Evolutionary conservation across 2,329 filamentous ascomycete species (phyloP).

Genomic region (Thermochaetoides dissita): DNA sequence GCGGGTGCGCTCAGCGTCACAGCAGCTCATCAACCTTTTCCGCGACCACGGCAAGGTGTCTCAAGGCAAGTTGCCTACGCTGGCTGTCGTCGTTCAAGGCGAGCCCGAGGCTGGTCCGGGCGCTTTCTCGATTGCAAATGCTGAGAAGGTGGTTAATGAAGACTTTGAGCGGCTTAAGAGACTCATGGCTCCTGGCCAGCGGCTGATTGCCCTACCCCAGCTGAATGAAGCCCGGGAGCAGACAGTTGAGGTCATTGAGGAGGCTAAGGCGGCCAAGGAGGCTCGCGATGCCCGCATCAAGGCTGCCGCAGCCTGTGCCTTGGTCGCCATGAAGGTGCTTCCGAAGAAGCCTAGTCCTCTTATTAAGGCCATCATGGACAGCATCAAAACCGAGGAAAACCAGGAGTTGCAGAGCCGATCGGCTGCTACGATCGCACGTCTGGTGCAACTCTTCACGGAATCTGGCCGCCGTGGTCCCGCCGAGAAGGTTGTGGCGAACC

Average conservation of each 20-base stretch:
- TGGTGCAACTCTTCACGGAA: slow-evolving; percentile 76
- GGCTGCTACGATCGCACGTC: slow-evolving; percentile 65
- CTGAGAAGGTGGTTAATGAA: slow-evolving; percentile 70
- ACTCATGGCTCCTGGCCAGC: slow-evolving; percentile 73
- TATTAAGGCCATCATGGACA: slow-evolving; percentile 98
- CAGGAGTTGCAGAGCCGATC: slow-evolving; percentile 75
- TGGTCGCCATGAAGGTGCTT: slow-evolving; percentile 74
- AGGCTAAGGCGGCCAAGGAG: slow-evolving; percentile 66
- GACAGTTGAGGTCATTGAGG: slow-evolving; percentile 58
- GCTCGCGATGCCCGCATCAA: slow-evolving; percentile 74
- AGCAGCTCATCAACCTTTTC: slow-evolving; percentile 81
- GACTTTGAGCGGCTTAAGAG: slow-evolving; percentile 86
- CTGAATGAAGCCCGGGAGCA: slow-evolving; percentile 63
- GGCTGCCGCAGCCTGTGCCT: slow-evolving; percentile 71
- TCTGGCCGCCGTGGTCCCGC: slow-evolving; percentile 71
- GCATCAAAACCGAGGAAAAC: slow-evolving; percentile 89
- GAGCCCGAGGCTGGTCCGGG: slow-evolving; percentile 82
- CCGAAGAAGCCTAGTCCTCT: slow-evolving; percentile 87
- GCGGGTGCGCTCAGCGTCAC: slow-evolving; percentile 79
- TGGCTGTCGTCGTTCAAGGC: slow-evolving; percentile 87
- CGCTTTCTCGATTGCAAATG: slow-evolving; percentile 77
- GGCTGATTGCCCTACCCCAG: slow-evolving; percentile 67
- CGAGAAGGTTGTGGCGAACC: slow-evolving; percentile 87
- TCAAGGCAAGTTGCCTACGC: slow-evolving; percentile 56
- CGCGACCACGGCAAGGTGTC: slow-evolving; percentile 77